Percentiles rank a stretch among this genome's conserved stretches.
Evolutionary conservation across 2,329 filamentous ascomycete genomes (phyloP).

Genomic region (Periglandula ipomoeae): DNA sequence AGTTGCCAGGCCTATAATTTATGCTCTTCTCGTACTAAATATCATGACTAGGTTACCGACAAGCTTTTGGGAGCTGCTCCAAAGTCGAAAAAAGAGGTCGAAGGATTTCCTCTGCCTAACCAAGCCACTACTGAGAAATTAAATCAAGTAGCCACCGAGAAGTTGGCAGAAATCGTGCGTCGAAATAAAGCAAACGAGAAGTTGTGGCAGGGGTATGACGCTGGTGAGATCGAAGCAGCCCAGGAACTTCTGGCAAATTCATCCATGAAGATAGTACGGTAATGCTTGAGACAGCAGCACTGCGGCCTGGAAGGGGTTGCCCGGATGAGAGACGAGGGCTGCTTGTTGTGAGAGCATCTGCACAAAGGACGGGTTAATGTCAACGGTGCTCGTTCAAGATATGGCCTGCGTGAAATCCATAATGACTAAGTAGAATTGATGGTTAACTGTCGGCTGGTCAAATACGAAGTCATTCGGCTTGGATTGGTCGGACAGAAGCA

Average conservation of each 20-base stretch:
- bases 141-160: constrained; percentile 62
- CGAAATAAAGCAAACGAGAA: constrained; percentile 49
- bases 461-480: not conserved
- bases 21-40: constrained; percentile 2
- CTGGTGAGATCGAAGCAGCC: constrained; percentile 62
- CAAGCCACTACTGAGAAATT: constrained; percentile 54
- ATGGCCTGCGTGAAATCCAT: not conserved
- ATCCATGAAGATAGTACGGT: constrained; percentile 34
- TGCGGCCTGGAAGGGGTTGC: not conserved
- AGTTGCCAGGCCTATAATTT: constrained; percentile 15
- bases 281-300: constrained; percentile 7
- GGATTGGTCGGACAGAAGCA: not conserved
- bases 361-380: not conserved
- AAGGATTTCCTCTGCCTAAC: constrained; percentile 45
- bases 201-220: constrained; percentile 64
- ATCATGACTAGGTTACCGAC: constrained; percentile 34
- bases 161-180: constrained; percentile 68
- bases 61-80: constrained; percentile 36
- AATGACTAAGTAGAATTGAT: not conserved
- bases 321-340: not conserved
- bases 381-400: not conserved
- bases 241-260: constrained; percentile 55
- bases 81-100: constrained; percentile 38
- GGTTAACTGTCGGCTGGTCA: not conserved
- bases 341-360: not conserved